Percentiles rank a stretch among this genome's conserved stretches.
phyloP scores from a whole-genome alignment of 208 protist species.

The Wallacemonas rigidus region DNA sequence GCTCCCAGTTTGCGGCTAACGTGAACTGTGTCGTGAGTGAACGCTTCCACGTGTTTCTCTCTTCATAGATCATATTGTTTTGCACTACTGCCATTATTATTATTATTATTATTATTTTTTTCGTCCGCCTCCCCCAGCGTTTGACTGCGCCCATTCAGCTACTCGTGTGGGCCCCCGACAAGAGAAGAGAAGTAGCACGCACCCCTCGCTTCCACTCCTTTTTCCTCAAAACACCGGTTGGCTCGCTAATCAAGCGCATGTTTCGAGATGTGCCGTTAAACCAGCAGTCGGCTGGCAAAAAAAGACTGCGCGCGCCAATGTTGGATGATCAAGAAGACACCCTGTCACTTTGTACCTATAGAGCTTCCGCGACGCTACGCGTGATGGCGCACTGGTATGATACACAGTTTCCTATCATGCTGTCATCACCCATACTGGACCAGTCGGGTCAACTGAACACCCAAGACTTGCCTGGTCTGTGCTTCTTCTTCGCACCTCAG shows the following conservation, averaged over 20 bases:
- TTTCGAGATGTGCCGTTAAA: not conserved
- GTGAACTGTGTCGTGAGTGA: no score
- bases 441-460: conserved; percentile 48
- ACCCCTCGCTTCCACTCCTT: no score
- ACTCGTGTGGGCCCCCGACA: no score
- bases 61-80: no score
- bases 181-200: no score
- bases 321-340: not conserved
- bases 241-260: not conserved
- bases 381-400: conserved; percentile 19
- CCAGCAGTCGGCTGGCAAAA: not conserved
- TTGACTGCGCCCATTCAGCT: no score
- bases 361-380: not conserved
- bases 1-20: no score
- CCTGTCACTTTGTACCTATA: not conserved
- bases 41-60: no score
- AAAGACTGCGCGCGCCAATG: not conserved
- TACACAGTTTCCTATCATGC: conserved; percentile 19
- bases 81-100: no score
- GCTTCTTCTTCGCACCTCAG: conserved; percentile 46
- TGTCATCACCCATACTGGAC: conserved; percentile 27
- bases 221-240: no score
- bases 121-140: no score
- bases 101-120: no score
- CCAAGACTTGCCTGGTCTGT: conserved; percentile 34